phyloP scores from a whole-genome alignment of 306 rosid species.

The Pyrus betulifolia region DNA sequence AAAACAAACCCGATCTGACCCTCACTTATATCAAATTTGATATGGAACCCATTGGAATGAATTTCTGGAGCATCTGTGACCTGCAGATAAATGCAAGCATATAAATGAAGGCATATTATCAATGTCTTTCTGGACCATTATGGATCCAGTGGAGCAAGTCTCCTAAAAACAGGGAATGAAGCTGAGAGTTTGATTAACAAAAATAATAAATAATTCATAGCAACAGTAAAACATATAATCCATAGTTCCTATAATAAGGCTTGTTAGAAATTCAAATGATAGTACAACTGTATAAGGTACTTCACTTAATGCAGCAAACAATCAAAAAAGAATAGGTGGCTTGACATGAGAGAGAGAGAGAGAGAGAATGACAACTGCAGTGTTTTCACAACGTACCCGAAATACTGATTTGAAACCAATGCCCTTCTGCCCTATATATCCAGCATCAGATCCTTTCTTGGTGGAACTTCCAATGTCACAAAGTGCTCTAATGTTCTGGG shows the following conservation, averaged over 20 bases:
- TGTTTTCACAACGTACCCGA: conserved; percentile 54
- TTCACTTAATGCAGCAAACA: background rate
- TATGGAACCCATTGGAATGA: conserved; percentile 95
- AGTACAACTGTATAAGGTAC: background rate
- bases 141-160: background rate
- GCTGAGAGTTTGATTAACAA: background rate
- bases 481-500: conserved; percentile 80
- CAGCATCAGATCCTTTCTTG: conserved; percentile 81
- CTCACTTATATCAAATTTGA: conserved; percentile 88
- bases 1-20: conserved; percentile 96
- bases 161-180: background rate
- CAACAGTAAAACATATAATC: background rate
- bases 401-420: conserved; percentile 97
- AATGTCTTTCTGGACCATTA: background rate
- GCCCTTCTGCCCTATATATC: conserved; percentile 96
- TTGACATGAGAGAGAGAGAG: background rate
- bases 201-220: background rate
- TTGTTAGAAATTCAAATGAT: background rate
- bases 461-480: conserved; percentile 97
- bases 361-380: background rate
- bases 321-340: background rate
- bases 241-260: background rate
- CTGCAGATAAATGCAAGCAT: conserved; percentile 39
- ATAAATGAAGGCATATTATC: conserved; percentile 12
- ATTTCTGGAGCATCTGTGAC: conserved; percentile 96